Evolutionary conservation across 106 monocot genomes (phyloP), one percentile per base, ranked within the genome.

Genomic region (Dioscorea dumetorum): DNA sequence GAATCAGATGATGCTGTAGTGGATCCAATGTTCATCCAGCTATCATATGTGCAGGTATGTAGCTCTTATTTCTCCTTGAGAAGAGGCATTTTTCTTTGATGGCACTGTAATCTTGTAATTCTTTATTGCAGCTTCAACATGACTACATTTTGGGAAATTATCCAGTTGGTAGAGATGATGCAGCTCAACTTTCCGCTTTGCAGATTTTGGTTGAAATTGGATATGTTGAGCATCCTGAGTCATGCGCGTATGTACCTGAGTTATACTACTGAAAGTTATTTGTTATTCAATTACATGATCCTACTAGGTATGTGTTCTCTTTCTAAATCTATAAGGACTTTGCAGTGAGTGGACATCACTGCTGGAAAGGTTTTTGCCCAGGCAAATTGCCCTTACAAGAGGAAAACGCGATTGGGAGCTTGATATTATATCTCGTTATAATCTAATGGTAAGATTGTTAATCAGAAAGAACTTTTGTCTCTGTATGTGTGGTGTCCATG

Each of bases 81-180:
- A 8, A 41, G 41, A 41, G 41, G 28, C 3, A 28, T 28, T 28
- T 28, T 1, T 28, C 28, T 28, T 28, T 41, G 6, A 41, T 8
- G 41, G 41, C 41, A 41, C 0, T 6, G 41, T 41, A 41, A 41
- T 41, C 41, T 41, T 41, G 41, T 41, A 41, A 41, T 5, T 49
- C 50, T 56, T 67, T 53, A 51, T 76, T 32, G 66, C 79, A 99
- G 99, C 75, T 99, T 24, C 99, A 99, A 80, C 93, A 99, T 76
- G 99, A 99, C 75, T 99, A 99, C 66, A 90, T 93, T 61, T 80
- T 88, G 58, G 99, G 99, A 74, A 93, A 90, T 75, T 99, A 99
- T 81, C 99, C 99, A 4, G 99, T 99, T 72, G 90, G 87, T 49
- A 82, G 93, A 62, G 93, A 99, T 79, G 93, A 93, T 87, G 99